Conservation (phyloP, 345 rosid genomes). For the Boechera divaricarpa region DNA sequence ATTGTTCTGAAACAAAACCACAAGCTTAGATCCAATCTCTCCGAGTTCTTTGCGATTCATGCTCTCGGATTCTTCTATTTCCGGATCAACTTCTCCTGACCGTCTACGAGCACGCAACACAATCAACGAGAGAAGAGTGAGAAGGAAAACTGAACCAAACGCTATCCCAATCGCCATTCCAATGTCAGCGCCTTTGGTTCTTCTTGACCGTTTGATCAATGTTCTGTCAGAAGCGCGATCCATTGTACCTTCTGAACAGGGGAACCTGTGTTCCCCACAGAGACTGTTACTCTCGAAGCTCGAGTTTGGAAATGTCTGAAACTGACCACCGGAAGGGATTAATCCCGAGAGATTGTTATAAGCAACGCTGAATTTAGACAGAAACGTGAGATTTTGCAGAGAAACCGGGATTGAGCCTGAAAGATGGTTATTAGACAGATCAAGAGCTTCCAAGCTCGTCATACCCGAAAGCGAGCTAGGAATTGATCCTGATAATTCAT, state of each 20-base stretch:
- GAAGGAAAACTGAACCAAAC: constrained; percentile 59
- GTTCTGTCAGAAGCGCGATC: constrained; percentile 8
- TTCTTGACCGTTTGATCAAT: constrained; percentile 42
- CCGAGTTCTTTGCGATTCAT: constrained; percentile 51
- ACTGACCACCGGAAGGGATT: constrained; percentile 72
- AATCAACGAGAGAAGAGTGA: constrained; percentile 54
- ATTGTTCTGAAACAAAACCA: constrained; percentile 68
- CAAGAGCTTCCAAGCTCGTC: constrained; percentile 63
- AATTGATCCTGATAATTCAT: constrained; percentile 51
- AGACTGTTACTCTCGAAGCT: constrained; percentile 81
- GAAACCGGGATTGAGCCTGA: constrained; percentile 53
- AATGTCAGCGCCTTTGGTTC: constrained; percentile 46
- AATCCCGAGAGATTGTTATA: constrained; percentile 59
- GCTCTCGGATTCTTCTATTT: constrained; percentile 52
- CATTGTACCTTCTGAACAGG: constrained; percentile 42
- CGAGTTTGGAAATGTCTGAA: constrained; percentile 73
- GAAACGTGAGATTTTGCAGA: constrained; percentile 52
- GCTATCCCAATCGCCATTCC: constrained; percentile 72
- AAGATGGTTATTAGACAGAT: constrained; percentile 55
- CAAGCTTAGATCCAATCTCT: constrained; percentile 58
- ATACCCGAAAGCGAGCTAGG: constrained; percentile 54
- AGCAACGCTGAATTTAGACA: constrained; percentile 67
- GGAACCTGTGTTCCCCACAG: constrained; percentile 68
- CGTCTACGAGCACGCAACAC: constrained; percentile 57
- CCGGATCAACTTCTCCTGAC: constrained; percentile 74